Evolutionary conservation across 2,329 filamentous ascomycete genomes (phyloP), one percentile per base, ranked within the genome.

Genomic region (Exophiala xenobiotica): DNA sequence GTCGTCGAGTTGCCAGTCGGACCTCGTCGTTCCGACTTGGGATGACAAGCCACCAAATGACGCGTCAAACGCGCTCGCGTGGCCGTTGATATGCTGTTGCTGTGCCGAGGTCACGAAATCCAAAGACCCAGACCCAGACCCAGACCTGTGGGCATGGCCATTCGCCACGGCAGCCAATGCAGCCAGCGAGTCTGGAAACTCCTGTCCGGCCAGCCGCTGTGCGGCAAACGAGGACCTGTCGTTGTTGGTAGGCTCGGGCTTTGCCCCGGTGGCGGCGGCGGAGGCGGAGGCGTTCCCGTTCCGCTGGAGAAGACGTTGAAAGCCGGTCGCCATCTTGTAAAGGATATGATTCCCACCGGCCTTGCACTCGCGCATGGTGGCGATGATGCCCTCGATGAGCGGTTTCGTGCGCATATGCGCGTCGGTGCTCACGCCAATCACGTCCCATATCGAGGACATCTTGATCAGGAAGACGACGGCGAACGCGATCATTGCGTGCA

Each of bases 401-500:
- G 60, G 60, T 39, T 56, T 59, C 14, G 60, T 62, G 19, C 49
- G 48, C 16, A 51, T 46, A 33, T 60, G 58, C 11, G 57, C 44
- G 26, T 62, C 56, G 26, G 59, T 61, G 29, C 35, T 54, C 9
- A 62, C 60, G 9, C 60, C 60, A n/a, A 62, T 61, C 4, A 49
- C 43, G 5, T 44, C 51, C 60, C 60, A 62, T 18, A 53, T 53
- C 18, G 49, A 50, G 8, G 56, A 57, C 51, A 73, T 71, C 58
- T 74, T 74, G 43, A 74, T 67, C 26, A 74, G 58, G 53, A 74
- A 74, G 0, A 74, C 70, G 0, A 71, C 71, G 3, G 71, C 73
- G 54, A 74, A 74, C 11, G 71, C 73, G 44, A 74, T 70, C 69
- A 74, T 72, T 1, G 71, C 73, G 49, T 73, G 71, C 0, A 72